Evolutionary conservation across 495 filamentous ascomycete genomes (phyloP).

Genomic region (Penicillium robsamsonii): DNA sequence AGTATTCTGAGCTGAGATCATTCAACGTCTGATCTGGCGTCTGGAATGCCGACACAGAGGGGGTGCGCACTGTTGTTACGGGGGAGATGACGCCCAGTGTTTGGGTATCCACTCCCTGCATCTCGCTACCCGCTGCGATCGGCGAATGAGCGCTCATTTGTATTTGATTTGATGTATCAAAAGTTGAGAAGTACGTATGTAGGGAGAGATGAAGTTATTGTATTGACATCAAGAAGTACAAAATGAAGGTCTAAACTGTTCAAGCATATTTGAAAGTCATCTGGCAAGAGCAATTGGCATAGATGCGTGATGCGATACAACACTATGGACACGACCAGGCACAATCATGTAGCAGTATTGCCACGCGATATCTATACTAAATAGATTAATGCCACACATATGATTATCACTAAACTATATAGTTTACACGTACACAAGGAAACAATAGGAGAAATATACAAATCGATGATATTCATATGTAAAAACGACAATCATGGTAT

Average conservation of each 20-base stretch:
- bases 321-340: neutral
- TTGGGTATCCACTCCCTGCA: conserved; percentile 35
- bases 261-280: neutral
- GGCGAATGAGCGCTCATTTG: conserved; percentile 16
- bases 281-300: neutral
- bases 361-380: neutral
- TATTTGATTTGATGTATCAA: neutral
- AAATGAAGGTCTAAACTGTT: neutral
- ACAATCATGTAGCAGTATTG: neutral
- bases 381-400: neutral
- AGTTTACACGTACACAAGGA: too few relatives aligned
- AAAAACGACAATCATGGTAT: conserved; percentile 28
- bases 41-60: conserved; percentile 27
- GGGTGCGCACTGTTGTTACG: conserved; percentile 29
- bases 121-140: conserved; percentile 22
- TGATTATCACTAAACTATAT: neutral
- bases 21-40: conserved; percentile 38
- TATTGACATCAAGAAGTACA: neutral
- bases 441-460: neutral
- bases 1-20: conserved; percentile 35
- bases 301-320: neutral
- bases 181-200: neutral
- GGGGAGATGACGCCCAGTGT: conserved; percentile 34
- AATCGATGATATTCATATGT: conserved; percentile 2
- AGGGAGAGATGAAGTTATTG: neutral